Evolutionary conservation across 441 rosid species (phyloP).

Genomic region (Populus hybrid): DNA sequence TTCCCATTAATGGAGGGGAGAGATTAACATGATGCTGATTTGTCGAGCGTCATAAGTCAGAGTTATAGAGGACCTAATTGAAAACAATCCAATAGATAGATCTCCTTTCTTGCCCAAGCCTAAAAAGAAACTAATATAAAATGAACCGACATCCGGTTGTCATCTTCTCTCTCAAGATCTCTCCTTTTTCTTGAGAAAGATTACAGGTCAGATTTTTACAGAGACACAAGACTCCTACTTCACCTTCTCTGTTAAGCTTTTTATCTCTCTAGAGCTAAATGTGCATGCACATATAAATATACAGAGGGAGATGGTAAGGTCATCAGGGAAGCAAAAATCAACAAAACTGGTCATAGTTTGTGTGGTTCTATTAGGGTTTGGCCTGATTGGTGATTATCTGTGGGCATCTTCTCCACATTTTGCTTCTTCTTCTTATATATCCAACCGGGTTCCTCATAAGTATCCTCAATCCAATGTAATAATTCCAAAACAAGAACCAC

Average conservation of each 20-base stretch:
- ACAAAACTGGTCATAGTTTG: slow-evolving; percentile 41
- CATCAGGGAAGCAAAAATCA: slow-evolving; percentile 46
- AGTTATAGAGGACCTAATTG: background rate
- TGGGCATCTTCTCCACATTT: slow-evolving; percentile 80
- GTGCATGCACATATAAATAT: background rate
- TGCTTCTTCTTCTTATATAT: slow-evolving; percentile 21
- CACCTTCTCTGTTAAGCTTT: background rate
- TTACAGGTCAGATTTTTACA: background rate
- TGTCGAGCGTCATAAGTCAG: background rate
- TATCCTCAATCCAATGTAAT: slow-evolving; percentile 8
- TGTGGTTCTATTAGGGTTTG: slow-evolving; percentile 47
- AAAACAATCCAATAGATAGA: background rate
- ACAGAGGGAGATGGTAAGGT: slow-evolving; percentile 45
- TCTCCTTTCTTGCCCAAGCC: background rate
- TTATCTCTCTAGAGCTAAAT: background rate
- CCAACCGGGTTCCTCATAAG: slow-evolving; percentile 24
- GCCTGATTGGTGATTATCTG: slow-evolving; percentile 58
- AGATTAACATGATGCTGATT: background rate
- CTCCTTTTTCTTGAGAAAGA: background rate
- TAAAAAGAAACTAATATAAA: no score
- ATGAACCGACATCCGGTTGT: background rate
- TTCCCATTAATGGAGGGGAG: background rate
- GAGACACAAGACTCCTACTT: background rate
- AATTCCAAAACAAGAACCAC: slow-evolving; percentile 22
- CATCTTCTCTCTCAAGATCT: background rate